These are phyloP conservation scores for Bruguiera parviflora DNA, from an alignment of 345 rosid species.

Conservation along the genomic window DNA sequence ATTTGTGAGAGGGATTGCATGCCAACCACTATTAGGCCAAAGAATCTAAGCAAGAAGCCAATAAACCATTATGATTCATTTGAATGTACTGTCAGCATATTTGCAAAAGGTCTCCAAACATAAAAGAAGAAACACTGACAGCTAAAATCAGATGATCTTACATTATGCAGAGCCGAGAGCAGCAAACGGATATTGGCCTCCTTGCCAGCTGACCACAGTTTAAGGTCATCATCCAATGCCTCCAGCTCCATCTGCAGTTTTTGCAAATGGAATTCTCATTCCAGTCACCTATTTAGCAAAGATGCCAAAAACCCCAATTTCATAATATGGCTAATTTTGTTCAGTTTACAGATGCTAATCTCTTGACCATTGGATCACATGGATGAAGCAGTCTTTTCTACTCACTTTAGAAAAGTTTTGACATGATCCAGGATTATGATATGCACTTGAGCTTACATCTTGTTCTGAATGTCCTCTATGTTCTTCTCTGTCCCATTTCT, in stretches of 20 bases:
- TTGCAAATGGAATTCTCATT: not conserved
- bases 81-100: too few relatives aligned
- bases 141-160: constrained; percentile 23
- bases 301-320: not conserved
- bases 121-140: not conserved
- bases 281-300: not conserved
- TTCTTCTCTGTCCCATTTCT: constrained; percentile 41
- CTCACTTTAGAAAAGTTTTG: not conserved
- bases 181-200: constrained; percentile 67
- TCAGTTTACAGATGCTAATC: not conserved
- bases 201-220: constrained; percentile 73
- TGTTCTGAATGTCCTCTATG: constrained; percentile 32
- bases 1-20: constrained; percentile 45
- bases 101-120: not conserved
- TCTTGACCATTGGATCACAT: not conserved
- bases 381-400: too few relatives aligned
- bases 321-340: not conserved
- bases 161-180: constrained; percentile 74
- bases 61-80: not conserved
- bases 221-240: constrained; percentile 56
- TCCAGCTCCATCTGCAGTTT: constrained; percentile 53
- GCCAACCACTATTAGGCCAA: constrained; percentile 79
- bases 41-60: constrained; percentile 48
- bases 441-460: constrained; percentile 25
- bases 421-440: not conserved